These are phyloP conservation scores for Mimosa pudica DNA, from an alignment of 306 rosid species.

Conservation along the genomic window DNA sequence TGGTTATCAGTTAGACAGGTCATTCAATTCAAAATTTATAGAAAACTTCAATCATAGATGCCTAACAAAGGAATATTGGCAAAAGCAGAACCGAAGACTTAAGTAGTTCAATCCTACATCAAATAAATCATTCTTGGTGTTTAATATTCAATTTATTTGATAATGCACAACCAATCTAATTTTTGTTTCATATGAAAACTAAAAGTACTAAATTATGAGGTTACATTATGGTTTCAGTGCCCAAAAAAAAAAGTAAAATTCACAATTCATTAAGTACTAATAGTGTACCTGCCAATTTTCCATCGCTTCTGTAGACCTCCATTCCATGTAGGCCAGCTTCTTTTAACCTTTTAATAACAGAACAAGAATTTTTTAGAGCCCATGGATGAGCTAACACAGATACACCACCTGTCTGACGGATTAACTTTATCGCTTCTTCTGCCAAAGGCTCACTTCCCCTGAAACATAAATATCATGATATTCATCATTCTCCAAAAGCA, in stretches of 20 bases:
- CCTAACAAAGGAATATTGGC: background rate
- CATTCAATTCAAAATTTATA: background rate
- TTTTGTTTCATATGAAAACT: conserved; percentile 23
- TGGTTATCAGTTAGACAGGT: background rate
- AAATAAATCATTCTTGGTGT: background rate
- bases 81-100: background rate
- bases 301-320: conserved; percentile 92
- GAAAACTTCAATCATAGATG: background rate
- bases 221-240: conserved; percentile 4
- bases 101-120: background rate
- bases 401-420: conserved; percentile 78
- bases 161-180: conserved; percentile 6
- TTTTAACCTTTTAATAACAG: conserved; percentile 66
- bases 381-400: conserved; percentile 99
- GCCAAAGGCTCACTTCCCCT: conserved; percentile 92
- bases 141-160: background rate
- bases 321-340: conserved; percentile 99
- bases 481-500: conserved; percentile 10
- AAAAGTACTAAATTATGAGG: conserved; percentile 19
- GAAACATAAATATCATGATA: conserved; percentile 36
- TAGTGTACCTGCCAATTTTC: conserved; percentile 72
- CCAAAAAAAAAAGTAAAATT: conserved; percentile 15
- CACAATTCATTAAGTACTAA: background rate
- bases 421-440: conserved; percentile 81
- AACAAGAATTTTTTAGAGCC: conserved; percentile 79